A percentile compares a stretch with the other conserved stretches of the same genome.
Evolutionary conservation across 2,329 filamentous ascomycete genomes (phyloP).

Genomic region (Tolypocladium amazonense): DNA sequence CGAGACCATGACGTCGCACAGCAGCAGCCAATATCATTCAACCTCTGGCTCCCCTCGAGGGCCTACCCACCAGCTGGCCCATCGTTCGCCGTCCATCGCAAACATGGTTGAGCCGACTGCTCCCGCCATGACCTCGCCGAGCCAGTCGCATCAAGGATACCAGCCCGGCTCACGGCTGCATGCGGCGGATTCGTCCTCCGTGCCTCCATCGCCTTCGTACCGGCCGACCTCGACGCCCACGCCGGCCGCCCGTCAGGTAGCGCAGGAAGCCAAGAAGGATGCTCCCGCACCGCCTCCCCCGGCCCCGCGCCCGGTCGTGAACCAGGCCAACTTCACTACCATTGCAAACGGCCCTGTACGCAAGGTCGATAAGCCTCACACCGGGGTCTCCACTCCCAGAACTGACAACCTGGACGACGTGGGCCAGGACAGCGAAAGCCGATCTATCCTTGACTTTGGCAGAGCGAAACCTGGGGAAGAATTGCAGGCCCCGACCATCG

Average conservation of each 20-base stretch:
- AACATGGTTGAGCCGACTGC: constrained; percentile 63
- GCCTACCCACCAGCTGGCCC: constrained; percentile 18
- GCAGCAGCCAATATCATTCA: constrained; percentile 35
- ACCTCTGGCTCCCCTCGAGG: constrained; percentile 40
- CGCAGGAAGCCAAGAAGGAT: constrained; percentile 27
- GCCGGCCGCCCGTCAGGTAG: constrained; percentile 18
- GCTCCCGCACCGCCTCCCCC: constrained; percentile 20
- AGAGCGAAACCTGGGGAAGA: constrained; percentile 50
- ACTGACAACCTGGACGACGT: constrained; percentile 38
- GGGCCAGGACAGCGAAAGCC: constrained; percentile 28
- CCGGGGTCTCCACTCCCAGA: constrained; percentile 34
- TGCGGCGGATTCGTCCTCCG: constrained; percentile 22
- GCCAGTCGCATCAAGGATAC: constrained; percentile 15
- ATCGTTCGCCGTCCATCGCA: constrained; percentile 72
- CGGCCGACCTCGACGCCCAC: constrained; percentile 21
- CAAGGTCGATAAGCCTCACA: constrained; percentile 32
- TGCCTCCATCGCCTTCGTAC: constrained; percentile 32
- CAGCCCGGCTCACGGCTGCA: constrained; percentile 21
- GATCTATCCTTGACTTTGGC: constrained; percentile 52
- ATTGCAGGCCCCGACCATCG: constrained; percentile 60
- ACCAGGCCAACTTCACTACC: constrained; percentile 29
- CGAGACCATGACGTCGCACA: constrained; percentile 47
- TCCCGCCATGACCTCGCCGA: constrained; percentile 16
- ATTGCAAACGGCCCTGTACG: constrained; percentile 31
- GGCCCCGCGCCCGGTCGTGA: constrained; percentile 20